phyloP scores from a whole-genome alignment of 2,329 filamentous ascomycete species.

The Fusarium nurragi region DNA sequence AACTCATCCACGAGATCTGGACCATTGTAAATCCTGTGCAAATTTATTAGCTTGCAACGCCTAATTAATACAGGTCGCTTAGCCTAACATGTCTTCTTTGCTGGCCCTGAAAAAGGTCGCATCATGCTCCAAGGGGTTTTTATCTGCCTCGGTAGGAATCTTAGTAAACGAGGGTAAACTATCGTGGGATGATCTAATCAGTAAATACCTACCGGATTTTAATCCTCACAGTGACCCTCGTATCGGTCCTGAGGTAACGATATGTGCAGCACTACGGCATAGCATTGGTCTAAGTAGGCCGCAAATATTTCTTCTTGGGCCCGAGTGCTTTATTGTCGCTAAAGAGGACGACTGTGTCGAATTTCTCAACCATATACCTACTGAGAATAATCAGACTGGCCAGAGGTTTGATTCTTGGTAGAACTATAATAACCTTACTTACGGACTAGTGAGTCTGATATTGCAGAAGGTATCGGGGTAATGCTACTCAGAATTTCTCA shows the following conservation, averaged over 20 bases:
- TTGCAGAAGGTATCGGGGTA: not conserved
- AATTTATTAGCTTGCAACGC: not conserved
- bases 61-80: not conserved
- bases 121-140: not conserved
- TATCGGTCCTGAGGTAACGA: not conserved
- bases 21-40: not conserved
- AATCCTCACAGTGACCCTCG: not conserved
- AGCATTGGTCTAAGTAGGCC: not conserved
- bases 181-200: not conserved
- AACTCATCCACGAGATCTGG: not conserved
- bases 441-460: not conserved
- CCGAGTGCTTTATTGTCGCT: not conserved
- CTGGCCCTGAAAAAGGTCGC: not conserved
- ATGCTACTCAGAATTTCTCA: not conserved
- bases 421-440: not conserved
- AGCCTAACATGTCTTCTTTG: too few species aligned
- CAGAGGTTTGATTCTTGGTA: not conserved
- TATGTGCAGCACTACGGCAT: not conserved
- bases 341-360: not conserved
- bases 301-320: not conserved
- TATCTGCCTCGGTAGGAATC: not conserved
- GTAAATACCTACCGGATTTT: not conserved
- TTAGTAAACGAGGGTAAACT: not conserved
- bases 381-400: not conserved
- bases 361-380: not conserved